Percentiles rank a stretch among this genome's conserved stretches.
Evolutionary conservation across 108 stramenopile genomes (phyloP).

Genomic region (Cyclotella distinguenda): DNA sequence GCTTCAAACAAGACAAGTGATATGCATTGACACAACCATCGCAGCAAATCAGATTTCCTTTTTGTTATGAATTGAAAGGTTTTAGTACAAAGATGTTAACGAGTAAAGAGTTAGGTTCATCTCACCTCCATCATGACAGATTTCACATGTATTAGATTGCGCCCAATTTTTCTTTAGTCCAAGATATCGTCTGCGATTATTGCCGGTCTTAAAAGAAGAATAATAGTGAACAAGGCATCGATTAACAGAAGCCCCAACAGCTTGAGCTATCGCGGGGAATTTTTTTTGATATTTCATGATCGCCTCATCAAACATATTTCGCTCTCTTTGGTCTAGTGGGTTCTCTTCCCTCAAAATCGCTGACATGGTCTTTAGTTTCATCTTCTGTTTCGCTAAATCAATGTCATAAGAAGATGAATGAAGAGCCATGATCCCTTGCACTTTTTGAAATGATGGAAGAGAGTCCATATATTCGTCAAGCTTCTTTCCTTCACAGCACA

Average conservation of each 20-base stretch:
- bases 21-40: conserved; percentile 75
- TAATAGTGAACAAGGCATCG: conserved; percentile 66
- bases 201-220: conserved; percentile 45
- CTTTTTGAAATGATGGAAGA: conserved; percentile 32
- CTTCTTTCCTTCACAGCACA: conserved; percentile 40
- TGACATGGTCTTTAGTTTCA: neutral
- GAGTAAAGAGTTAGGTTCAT: neutral
- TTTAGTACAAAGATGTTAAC: too few relatives aligned
- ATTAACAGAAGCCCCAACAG: conserved; percentile 42
- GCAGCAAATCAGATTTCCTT: conserved; percentile 61
- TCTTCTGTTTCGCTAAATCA: conserved; percentile 20
- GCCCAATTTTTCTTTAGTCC: conserved; percentile 51
- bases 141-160: conserved; percentile 49
- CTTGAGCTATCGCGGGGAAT: conserved; percentile 51
- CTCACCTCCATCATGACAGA: conserved; percentile 56
- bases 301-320: conserved; percentile 22
- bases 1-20: conserved; percentile 67
- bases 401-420: conserved; percentile 54
- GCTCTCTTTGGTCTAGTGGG: conserved; percentile 21
- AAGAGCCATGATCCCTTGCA: conserved; percentile 47
- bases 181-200: conserved; percentile 26
- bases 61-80: neutral
- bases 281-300: conserved; percentile 41
- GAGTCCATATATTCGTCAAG: conserved; percentile 52
- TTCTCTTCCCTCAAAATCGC: conserved; percentile 25